phyloP scores from a whole-genome alignment of 2,329 filamentous ascomycete genomes.

The Curvularia eragrostidis region DNA sequence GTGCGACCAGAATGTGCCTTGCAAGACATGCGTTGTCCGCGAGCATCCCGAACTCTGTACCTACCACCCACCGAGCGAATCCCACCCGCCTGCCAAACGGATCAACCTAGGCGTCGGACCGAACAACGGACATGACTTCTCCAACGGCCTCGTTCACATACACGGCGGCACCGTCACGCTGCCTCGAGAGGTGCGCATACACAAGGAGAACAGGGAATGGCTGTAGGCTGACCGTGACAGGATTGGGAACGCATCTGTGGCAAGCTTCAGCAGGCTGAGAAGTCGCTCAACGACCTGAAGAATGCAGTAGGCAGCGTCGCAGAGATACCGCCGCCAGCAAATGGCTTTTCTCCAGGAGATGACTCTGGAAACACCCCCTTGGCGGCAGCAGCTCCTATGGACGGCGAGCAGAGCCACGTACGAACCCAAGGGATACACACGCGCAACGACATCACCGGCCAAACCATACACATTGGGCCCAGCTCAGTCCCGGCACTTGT shows the following conservation, averaged over 20 bases:
- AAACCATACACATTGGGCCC: constrained; percentile 67
- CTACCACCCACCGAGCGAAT: constrained; percentile 51
- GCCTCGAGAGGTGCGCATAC: constrained; percentile 44
- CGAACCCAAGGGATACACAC: constrained; percentile 65
- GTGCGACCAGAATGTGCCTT: constrained; percentile 57
- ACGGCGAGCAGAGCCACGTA: constrained; percentile 51
- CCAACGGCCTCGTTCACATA: constrained; percentile 49
- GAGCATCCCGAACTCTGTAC: constrained; percentile 60
- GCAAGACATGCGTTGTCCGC: constrained; percentile 59
- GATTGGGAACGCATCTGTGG: constrained; percentile 58
- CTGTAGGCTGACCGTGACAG: constrained; percentile 33
- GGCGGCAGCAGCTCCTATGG: constrained; percentile 45
- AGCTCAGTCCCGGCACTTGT: constrained; percentile 68
- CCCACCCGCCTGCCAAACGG: constrained; percentile 51
- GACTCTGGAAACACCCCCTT: constrained; percentile 43
- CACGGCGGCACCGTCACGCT: constrained; percentile 51
- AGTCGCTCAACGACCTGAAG: constrained; percentile 55
- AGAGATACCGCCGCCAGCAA: constrained; percentile 43
- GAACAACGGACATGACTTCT: constrained; percentile 46
- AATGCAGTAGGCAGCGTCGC: constrained; percentile 49
- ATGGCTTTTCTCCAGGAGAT: constrained; percentile 42
- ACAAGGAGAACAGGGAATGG: background rate
- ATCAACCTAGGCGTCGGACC: constrained; percentile 43
- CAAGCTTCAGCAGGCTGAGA: constrained; percentile 57
- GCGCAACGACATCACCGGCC: constrained; percentile 64